phyloP scores from a whole-genome alignment of 176 grass and related monocot genomes.

The Chloris gayana region DNA sequence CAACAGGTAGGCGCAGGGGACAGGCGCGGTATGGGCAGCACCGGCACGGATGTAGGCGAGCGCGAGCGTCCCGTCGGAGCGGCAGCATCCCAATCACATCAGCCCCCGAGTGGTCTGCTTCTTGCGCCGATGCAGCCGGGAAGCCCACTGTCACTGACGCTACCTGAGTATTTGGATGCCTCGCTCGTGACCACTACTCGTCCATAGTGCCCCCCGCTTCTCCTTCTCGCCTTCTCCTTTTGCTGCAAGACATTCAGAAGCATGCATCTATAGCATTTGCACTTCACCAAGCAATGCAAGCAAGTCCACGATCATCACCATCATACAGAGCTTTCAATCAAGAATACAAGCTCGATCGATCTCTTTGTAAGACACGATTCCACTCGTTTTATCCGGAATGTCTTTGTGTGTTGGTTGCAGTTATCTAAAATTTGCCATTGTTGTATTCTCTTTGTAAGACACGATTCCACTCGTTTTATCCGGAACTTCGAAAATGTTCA shows the following conservation, averaged over 20 bases:
- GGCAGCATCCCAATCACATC: slow-evolving; percentile 53
- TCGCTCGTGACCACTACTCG: slow-evolving; percentile 33
- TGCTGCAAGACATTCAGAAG: not conserved
- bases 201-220: not conserved
- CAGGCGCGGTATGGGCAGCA: slow-evolving; percentile 35
- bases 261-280: not conserved
- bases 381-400: too few relatives aligned
- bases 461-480: too few relatives aligned
- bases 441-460: too few relatives aligned
- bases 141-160: slow-evolving; percentile 27
- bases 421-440: too few relatives aligned
- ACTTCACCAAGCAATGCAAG: too few relatives aligned
- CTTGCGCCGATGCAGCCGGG: slow-evolving; percentile 8
- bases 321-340: too few relatives aligned
- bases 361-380: too few relatives aligned
- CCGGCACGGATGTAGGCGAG: slow-evolving; percentile 3
- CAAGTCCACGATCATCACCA: too few relatives aligned
- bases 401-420: too few relatives aligned
- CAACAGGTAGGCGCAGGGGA: not conserved
- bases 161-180: slow-evolving; percentile 27
- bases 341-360: too few relatives aligned
- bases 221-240: not conserved
- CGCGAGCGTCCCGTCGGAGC: slow-evolving; percentile 45
- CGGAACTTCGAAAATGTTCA: too few relatives aligned
- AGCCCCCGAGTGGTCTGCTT: slow-evolving; percentile 39